A percentile compares a stretch with the other conserved stretches of the same genome.
phyloP scores from a whole-genome alignment of 1,284 basidiomycete species.

The Somion occarium region DNA sequence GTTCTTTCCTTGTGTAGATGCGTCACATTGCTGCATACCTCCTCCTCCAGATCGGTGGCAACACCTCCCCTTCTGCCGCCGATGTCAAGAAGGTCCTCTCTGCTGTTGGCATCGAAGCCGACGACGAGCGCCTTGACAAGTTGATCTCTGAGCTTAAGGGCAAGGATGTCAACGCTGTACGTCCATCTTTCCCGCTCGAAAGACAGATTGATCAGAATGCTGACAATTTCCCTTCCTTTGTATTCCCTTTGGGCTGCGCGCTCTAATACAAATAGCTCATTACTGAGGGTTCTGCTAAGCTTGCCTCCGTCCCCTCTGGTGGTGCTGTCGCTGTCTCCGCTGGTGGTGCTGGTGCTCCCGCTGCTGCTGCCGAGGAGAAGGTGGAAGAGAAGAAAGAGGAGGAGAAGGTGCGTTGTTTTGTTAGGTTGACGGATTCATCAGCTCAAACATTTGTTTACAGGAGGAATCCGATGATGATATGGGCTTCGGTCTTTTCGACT shows the following conservation, averaged over 20 bases:
- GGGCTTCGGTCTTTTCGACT: slow-evolving; percentile 96
- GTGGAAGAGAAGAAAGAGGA: slow-evolving; percentile 70
- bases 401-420: slow-evolving; percentile 61
- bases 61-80: slow-evolving; percentile 79
- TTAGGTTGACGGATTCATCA: not conserved
- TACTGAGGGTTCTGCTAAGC: slow-evolving; percentile 88
- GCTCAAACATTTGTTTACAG: slow-evolving; percentile 37
- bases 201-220: slow-evolving; percentile 2
- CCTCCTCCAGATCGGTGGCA: slow-evolving; percentile 94
- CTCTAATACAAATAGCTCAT: slow-evolving; percentile 67
- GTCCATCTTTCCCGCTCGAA: slow-evolving; percentile 19
- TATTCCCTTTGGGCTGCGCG: too few species aligned
- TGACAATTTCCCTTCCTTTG: slow-evolving; percentile 5
- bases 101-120: slow-evolving; percentile 87
- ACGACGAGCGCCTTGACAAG: slow-evolving; percentile 79
- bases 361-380: slow-evolving; percentile 64
- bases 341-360: slow-evolving; percentile 58
- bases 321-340: slow-evolving; percentile 62
- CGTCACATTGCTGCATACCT: slow-evolving; percentile 98
- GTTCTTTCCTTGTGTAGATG: slow-evolving; percentile 67
- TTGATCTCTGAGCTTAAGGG: slow-evolving; percentile 91
- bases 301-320: slow-evolving; percentile 89
- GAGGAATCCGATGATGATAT: slow-evolving; percentile 88
- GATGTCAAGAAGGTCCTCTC: slow-evolving; percentile 90
- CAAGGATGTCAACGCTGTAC: slow-evolving; percentile 84